Evolutionary conservation across 1,284 basidiomycete genomes (phyloP), one percentile per base, ranked within the genome.

Genomic region (Singerocomus inundabilis): DNA sequence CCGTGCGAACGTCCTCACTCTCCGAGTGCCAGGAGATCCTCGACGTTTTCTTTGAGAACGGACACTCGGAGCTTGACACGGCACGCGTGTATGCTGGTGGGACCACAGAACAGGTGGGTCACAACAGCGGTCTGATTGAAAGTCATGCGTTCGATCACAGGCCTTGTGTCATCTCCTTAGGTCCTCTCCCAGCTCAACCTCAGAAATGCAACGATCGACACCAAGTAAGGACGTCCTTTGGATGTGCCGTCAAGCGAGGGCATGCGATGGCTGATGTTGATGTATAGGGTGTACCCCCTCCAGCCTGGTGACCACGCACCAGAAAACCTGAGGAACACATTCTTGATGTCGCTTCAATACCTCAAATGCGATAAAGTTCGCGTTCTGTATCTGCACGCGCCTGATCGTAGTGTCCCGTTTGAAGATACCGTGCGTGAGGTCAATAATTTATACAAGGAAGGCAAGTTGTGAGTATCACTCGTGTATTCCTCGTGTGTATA

Each of bases 371-470:
- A 57, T 18, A 70, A 69, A 46, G 64, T 72, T 35, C 67, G 71
- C 5, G 67, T 73, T n/a, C 69, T 77, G 59, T 80, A 80, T 53
- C 63, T 80, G 29, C 80, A 82, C 52, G 75, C 71, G 12, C 80
- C 78, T 0, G 79, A 81, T 57, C 70, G 73, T 28, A 72, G 64
- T 15, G 72, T 75, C 10, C 73, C 76, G 0, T 80, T 76, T 39
- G 73, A 76, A 47, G 68, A 74, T n/a, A 82, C 79, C 0, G 53
- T 77, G 31, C 72, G 70, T 26, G 76, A 72, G 13, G 64, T 80
- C 21, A 68, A 81, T 44, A 71, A 72, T n/a, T 61, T 80, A 18
- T 69, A 80, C 49, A 57, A 63, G 28, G 63, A 69, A 38, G 71
- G 71, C 7, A 58, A 56, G 31, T 71, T 70, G 70, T 72, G 46